Conservation (phyloP, 805 yeast genomes). For the Hanseniaspora valbyensis region DNA sequence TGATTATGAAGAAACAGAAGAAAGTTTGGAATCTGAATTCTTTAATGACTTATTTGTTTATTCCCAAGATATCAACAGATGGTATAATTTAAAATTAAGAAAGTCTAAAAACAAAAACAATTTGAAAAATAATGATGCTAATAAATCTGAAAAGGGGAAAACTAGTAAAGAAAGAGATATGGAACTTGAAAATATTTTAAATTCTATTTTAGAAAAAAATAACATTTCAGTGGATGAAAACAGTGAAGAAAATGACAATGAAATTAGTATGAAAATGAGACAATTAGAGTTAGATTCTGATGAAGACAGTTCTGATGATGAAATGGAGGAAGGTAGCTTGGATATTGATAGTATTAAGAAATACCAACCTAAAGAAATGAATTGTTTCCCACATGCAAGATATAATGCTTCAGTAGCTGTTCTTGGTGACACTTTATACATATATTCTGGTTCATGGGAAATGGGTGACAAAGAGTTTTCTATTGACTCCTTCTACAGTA, state of each 20-base stretch:
- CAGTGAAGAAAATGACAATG: slow-evolving; percentile 12
- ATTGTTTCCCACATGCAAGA: slow-evolving; percentile 65
- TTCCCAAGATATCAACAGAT: slow-evolving; percentile 75
- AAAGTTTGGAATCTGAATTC: slow-evolving; percentile 71
- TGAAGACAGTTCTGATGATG: slow-evolving; percentile 21
- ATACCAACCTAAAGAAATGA: slow-evolving; percentile 34
- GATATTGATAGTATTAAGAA: slow-evolving; percentile 40
- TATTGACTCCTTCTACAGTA: slow-evolving; percentile 73
- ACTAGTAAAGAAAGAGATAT: slow-evolving; percentile 45
- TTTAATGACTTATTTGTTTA: slow-evolving; percentile 72
- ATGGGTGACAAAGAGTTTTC: slow-evolving; percentile 74
- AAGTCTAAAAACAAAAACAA: slow-evolving; percentile 39
- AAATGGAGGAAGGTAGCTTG: slow-evolving; percentile 31
- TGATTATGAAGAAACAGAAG: slow-evolving; percentile 92
- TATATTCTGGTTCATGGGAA: slow-evolving; percentile 88
- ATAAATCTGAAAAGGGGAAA: slow-evolving; percentile 7
- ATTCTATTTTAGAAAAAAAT: slow-evolving; percentile 63
- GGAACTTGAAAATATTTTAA: slow-evolving; percentile 72
- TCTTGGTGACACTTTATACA: slow-evolving; percentile 68
- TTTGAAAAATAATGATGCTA: slow-evolving; percentile 29
- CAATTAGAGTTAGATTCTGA: slow-evolving; percentile 30
- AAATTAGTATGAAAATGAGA: slow-evolving; percentile 28
- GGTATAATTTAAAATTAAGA: slow-evolving; percentile 64
- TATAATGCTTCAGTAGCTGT: slow-evolving; percentile 81
- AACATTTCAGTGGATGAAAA: slow-evolving; percentile 32